Conservation (phyloP, 2,329 filamentous ascomycete species). For the Bipolaris oryzae region DNA sequence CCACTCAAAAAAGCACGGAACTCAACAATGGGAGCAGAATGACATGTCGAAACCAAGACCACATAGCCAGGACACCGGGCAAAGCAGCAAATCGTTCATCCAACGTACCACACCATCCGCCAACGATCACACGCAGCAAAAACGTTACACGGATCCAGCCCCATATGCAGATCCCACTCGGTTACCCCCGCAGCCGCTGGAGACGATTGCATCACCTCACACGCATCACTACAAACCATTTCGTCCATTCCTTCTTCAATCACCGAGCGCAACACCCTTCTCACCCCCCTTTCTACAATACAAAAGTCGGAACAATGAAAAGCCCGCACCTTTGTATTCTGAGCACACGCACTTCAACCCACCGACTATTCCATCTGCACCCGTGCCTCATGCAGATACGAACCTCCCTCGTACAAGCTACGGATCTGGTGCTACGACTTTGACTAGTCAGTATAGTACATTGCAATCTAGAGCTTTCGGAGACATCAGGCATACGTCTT, state of each 20-base stretch:
- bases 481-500: too few species aligned
- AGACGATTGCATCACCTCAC: not conserved
- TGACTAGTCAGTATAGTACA: too few species aligned
- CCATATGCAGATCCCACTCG: conserved; percentile 19
- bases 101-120: conserved; percentile 26
- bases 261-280: too few species aligned
- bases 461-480: too few species aligned
- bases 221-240: not conserved
- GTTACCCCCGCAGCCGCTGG: conserved; percentile 7
- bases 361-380: too few species aligned
- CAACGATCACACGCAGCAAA: conserved; percentile 25
- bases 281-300: too few species aligned
- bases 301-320: too few species aligned
- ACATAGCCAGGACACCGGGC: conserved; percentile 18
- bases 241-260: not conserved
- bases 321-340: too few species aligned
- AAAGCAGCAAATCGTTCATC: conserved; percentile 19
- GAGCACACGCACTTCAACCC: too few species aligned
- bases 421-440: too few species aligned
- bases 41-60: not conserved
- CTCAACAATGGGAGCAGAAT: not conserved
- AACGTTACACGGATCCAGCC: conserved; percentile 29
- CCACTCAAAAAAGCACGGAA: conserved; percentile 19
- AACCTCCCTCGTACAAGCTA: too few species aligned
- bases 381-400: too few species aligned